Evolutionary conservation across 176 grass and related monocot species (phyloP).

Genomic region (Triticum timopheevii): DNA sequence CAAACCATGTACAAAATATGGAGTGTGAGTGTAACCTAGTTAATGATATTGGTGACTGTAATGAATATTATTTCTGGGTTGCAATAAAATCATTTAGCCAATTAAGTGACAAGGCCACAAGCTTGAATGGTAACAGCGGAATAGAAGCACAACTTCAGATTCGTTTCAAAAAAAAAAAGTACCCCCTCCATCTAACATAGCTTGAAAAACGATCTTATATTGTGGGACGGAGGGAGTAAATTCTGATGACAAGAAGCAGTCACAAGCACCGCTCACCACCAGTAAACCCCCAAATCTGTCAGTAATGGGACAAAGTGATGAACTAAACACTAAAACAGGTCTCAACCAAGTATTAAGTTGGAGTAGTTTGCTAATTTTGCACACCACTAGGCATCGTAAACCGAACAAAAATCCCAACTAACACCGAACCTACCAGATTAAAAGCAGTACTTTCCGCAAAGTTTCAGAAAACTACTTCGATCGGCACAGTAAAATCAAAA

Average conservation of each 20-base stretch:
- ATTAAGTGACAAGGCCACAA: not conserved
- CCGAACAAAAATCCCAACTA: constrained; percentile 3
- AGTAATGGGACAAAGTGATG: not conserved
- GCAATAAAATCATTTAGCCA: not conserved
- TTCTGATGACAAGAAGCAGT: too few relatives aligned
- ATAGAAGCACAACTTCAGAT: not conserved
- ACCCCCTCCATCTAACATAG: too few relatives aligned
- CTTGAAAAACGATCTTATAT: too few relatives aligned
- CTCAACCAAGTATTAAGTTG: not conserved
- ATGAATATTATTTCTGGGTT: not conserved
- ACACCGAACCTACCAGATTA: not conserved
- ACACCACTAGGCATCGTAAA: not conserved
- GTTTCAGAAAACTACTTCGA: not conserved
- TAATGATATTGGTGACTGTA: not conserved
- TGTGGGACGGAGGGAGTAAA: too few relatives aligned
- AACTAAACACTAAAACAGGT: not conserved
- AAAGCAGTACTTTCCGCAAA: not conserved
- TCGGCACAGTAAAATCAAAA: constrained; percentile 3
- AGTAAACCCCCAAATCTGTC: not conserved
- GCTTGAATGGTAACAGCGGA: constrained; percentile 3
- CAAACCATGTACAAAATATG: not conserved
- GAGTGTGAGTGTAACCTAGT: not conserved
- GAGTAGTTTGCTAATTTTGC: not conserved
- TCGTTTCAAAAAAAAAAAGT: not conserved
- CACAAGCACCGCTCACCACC: not conserved